Percentiles rank a stretch among this genome's conserved stretches.
phyloP scores from a whole-genome alignment of 2,329 filamentous ascomycete genomes.

The Blastomyces parvus region DNA sequence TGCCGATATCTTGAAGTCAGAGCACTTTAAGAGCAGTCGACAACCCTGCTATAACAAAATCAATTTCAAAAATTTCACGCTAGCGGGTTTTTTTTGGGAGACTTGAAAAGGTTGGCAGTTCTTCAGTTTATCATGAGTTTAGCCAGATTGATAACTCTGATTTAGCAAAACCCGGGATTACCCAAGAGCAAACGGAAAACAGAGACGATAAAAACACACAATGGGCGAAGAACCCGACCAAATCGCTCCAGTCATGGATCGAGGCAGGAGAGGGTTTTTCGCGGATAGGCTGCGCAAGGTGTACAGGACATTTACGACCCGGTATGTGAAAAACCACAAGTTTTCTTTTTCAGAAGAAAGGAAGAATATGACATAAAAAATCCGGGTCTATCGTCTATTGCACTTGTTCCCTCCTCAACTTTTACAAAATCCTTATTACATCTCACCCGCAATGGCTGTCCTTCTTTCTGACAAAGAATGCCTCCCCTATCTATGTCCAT shows the following conservation, averaged over 20 bases:
- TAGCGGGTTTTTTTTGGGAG: not conserved
- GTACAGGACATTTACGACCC: conserved; percentile 34
- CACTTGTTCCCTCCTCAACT: no score
- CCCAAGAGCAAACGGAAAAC: not conserved
- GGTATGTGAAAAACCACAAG: conserved; percentile 20
- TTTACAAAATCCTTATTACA: not conserved
- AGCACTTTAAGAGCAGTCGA: not conserved
- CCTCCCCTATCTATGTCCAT: not conserved
- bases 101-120: not conserved
- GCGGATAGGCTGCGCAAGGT: conserved; percentile 28
- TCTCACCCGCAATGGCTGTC: not conserved
- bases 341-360: not conserved
- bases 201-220: not conserved
- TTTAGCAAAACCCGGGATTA: not conserved
- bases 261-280: conserved; percentile 25
- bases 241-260: conserved; percentile 35
- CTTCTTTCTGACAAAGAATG: not conserved
- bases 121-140: not conserved
- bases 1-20: not conserved
- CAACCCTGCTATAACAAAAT: not conserved
- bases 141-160: not conserved
- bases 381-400: not conserved
- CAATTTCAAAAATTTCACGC: not conserved
- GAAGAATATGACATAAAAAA: not conserved
- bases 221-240: conserved; percentile 34